Evolutionary conservation across 129 eudicot genomes (phyloP), one percentile per base, ranked within the genome.

Genomic region (Artemisia tridentata): DNA sequence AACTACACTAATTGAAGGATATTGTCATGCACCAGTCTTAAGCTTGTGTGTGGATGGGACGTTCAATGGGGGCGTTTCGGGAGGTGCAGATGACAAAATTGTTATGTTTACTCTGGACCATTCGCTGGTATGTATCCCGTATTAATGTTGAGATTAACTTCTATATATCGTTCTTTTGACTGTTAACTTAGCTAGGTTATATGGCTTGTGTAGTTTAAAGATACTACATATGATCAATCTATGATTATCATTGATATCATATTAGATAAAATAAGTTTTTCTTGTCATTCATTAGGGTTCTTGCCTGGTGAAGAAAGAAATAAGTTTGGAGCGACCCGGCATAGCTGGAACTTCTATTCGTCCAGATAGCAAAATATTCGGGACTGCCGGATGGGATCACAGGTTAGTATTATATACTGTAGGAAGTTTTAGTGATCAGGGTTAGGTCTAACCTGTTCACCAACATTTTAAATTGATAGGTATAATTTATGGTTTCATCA

Each of bases 351-450:
- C 82, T 62, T 83, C 95, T 11, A 89, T 89, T 47, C 83, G 95
- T 9, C 15, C 90, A 17, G 98, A 92, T 85, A 83, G 81, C 9
- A 92, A 89, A 68, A 89, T 92, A 14, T 84, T 77, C 20, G 98
- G 87, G 48, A 83, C 95, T 27, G 95, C 91, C 78, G 98, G 98
- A 46, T 92, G 98, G 98, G 96, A 92, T 80, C 96, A 85, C 71
- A 72, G 96, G 91, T 88, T 70, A 64, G 77, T 75, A 51, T 19
- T 20, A 46, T 5, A 20, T 9, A 29, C 34, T 29, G 6, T 29
- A 7, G 66, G 1, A 16, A 57, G 0, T 15, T 45, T 43, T 57
- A 23, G n/a, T 50, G 29, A 72, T 16, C 45, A 38, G 45, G 45
- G 45, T 38, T 38, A 11, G 45, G 11, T 38, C 45, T 7, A 38